phyloP scores from a whole-genome alignment of 441 rosid species.

The Biscutella laevigata region DNA sequence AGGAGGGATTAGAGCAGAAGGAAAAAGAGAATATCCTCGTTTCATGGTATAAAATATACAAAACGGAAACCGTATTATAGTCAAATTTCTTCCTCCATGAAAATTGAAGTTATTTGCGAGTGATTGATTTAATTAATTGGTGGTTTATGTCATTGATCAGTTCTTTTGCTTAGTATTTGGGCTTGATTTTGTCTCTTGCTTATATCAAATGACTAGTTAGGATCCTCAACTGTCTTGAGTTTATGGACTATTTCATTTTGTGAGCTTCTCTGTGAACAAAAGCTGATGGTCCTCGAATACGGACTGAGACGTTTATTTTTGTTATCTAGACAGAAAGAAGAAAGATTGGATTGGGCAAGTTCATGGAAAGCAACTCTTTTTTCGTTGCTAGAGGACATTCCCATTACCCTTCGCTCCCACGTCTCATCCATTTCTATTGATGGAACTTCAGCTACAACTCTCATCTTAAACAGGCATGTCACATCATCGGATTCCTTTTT shows the following conservation, averaged over 20 bases:
- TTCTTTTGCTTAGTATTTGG: neutral
- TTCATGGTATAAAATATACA: constrained; percentile 37
- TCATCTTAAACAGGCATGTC: constrained; percentile 62
- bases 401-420: constrained; percentile 40
- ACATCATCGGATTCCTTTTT: neutral
- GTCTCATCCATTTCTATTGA: constrained; percentile 69
- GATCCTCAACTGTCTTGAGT: neutral
- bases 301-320: constrained; percentile 32
- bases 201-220: neutral
- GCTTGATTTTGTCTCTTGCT: too few species aligned
- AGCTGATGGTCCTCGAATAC: neutral
- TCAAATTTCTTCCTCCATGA: too few species aligned
- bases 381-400: constrained; percentile 61
- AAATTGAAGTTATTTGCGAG: neutral
- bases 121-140: neutral
- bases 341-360: constrained; percentile 53
- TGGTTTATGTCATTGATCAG: too few species aligned
- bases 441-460: constrained; percentile 89
- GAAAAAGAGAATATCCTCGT: constrained; percentile 60
- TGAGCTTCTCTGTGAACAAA: neutral
- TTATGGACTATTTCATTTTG: too few species aligned
- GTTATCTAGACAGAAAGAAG: constrained; percentile 71
- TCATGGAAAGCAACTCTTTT: constrained; percentile 76
- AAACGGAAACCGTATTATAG: too few species aligned
- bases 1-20: constrained; percentile 50